phyloP scores from a whole-genome alignment of 2,329 filamentous ascomycete genomes.

The Graphilbum sp. region DNA sequence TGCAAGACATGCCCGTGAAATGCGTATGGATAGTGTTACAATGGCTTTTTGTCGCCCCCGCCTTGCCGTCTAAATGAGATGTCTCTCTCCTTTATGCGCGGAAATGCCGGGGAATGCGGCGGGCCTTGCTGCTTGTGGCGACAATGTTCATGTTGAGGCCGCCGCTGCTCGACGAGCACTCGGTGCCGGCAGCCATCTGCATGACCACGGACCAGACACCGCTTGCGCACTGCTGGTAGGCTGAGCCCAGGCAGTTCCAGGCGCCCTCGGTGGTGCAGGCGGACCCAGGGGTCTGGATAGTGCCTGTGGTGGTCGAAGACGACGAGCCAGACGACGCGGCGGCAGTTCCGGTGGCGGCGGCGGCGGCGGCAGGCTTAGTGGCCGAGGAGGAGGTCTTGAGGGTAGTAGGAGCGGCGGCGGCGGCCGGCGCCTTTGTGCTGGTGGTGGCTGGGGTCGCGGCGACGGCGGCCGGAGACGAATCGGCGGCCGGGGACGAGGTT shows the following conservation, averaged over 20 bases:
- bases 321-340: slow-evolving; percentile 3
- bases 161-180: slow-evolving; percentile 22
- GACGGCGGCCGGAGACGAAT: neutral
- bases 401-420: slow-evolving; percentile 2
- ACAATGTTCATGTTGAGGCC: slow-evolving; percentile 12
- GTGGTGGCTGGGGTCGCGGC: too few species aligned
- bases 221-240: slow-evolving; percentile 35
- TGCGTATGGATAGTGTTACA: too few species aligned
- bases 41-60: neutral
- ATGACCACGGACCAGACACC: slow-evolving; percentile 27
- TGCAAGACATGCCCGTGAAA: too few species aligned
- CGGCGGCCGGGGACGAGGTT: neutral
- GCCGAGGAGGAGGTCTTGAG: neutral
- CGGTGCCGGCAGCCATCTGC: slow-evolving; percentile 27
- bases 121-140: slow-evolving; percentile 10
- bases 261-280: slow-evolving; percentile 29
- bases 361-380: slow-evolving; percentile 5
- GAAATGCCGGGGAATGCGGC: slow-evolving; percentile 11
- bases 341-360: slow-evolving; percentile 2
- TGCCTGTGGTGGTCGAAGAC: slow-evolving; percentile 6
- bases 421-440: slow-evolving; percentile 2
- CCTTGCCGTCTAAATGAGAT: too few species aligned
- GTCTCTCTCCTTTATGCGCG: slow-evolving; percentile 8
- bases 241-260: slow-evolving; percentile 32
- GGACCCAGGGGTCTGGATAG: slow-evolving; percentile 21